Conservation (phyloP, 345 rosid species). For the Rhodomyrtus tomentosa region DNA sequence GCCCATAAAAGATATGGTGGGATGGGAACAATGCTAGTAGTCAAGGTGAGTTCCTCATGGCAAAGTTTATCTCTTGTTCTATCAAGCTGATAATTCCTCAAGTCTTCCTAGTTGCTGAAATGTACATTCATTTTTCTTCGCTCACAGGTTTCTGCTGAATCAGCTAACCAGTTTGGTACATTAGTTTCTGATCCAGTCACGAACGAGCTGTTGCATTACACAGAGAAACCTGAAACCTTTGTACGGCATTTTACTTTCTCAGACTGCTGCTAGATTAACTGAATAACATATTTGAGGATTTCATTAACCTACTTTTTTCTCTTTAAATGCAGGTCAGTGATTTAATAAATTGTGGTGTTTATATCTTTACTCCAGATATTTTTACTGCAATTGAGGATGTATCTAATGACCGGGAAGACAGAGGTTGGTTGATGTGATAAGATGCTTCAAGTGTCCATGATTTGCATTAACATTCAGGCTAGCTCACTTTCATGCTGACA, state of each 20-base stretch:
- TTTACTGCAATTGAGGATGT: constrained; percentile 57
- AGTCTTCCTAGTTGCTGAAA: background rate
- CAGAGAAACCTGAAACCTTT: constrained; percentile 90
- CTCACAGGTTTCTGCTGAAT: constrained; percentile 76
- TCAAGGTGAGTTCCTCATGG: constrained; percentile 36
- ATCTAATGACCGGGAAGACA: constrained; percentile 34
- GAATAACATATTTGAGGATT: background rate
- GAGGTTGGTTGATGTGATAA: constrained; percentile 27
- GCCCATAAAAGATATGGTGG: constrained; percentile 64
- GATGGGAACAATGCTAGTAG: constrained; percentile 73
- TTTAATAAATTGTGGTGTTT: constrained; percentile 77
- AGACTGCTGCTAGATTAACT: background rate
- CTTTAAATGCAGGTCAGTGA: constrained; percentile 57
- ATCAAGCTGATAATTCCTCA: background rate
- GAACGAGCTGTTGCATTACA: constrained; percentile 72
- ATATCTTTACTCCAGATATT: constrained; percentile 54
- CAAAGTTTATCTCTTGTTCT: background rate
- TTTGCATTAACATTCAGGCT: background rate
- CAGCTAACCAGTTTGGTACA: constrained; percentile 76
- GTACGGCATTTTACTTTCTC: constrained; percentile 19
- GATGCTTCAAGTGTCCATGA: background rate
- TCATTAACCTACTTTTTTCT: background rate
- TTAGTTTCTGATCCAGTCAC: constrained; percentile 70
- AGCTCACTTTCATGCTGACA: background rate
- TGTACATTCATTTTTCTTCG: background rate